Evolutionary conservation across 306 rosid genomes (phyloP), one percentile per base, ranked within the genome.

Genomic region (Abrus precatorius): DNA sequence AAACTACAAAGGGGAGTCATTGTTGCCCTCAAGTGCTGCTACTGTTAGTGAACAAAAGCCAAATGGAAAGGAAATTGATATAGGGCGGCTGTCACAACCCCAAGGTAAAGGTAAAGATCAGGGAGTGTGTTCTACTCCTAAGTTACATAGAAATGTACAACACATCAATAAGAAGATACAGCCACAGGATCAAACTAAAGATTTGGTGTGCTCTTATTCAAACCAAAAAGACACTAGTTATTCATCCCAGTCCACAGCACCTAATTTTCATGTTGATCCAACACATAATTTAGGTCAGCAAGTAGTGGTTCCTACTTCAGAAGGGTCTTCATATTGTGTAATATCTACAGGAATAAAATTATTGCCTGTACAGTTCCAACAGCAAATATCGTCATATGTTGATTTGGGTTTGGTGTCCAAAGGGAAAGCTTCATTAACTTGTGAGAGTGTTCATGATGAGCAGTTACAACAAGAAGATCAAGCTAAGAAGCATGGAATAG

Each of bases 331-430:
- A 1, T 33, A 45, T 28, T 5, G 27, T 75, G 27, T 49, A 13
- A 14, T 29, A 61, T 50, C 78, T 47, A 62, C 53, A 11, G 56
- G 50, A 54, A 41, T 14, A 40, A 49, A 73, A 66, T 7, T n/a
- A 55, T 64, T 75, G 33, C 75, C 69, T 72, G 11, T 54, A 55
- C 64, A 47, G 48, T 50, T 57, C 80, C 40, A 68, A 68, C 75
- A 27, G 50, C 27, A 55, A 64, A 38, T 36, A 44, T 55, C 80
- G 20, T 0, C 12, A 2, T 30, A 47, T 29, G 0, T 5, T 44
- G 45, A 60, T 59, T 45, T 41, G 9, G 48, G 59, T 45, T 7
- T n/a, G 32, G 10, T 47, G 14, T n/a, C 71, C 71, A 45, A 32
- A 13, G 8, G 14, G 48, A 54, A 36, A 47, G 50, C 47, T 55